Base-by-base conservation (phyloP, 2,329 filamentous ascomycete species). In the Aulographum hederae region DNA sequence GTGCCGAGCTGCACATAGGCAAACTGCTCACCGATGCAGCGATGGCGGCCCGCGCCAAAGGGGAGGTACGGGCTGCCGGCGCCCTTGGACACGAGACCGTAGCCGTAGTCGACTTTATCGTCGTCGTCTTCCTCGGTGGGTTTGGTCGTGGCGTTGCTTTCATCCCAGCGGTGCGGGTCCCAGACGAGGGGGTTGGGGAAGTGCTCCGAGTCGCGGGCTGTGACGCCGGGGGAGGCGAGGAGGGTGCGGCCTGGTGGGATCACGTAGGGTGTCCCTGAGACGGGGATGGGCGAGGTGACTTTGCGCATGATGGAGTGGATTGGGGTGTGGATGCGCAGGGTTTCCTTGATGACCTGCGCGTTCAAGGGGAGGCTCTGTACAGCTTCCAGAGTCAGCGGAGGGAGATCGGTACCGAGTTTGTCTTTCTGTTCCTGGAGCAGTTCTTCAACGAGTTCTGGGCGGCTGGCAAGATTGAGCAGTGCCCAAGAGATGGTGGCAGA, bases 11-110 rank as follows among this genome's bases (percentile, higher is more conserved):
- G 86, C 35, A 91, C 66, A 51, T 91, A 92, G 43, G 86, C 86
- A 53, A 94, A 95, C 48, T 93, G 82, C 64, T 95, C 86, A 41
- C 86, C 86, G 48, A 95, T 94, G 57, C 86, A 95, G 41, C 86
- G 68, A 57, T 95, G 86, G 42, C 86, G 67, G 26, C 86, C 86
- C 18, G 85, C 86, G 36, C 86, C 86, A 49, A 95, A 95, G 2
- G 86, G 86, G 30, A 95, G 69, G 53, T 94, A 95, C 1, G 86
- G 85, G 32, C 79, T 91, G 37, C 71, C 72, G 11, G 81, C 76
- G 34, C 86, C 86, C 64, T 94, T 93, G 65, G 73, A 85, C 42
- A 94, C 78, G 31, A 92, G 63, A 38, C 86, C 86, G 54, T 92
- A 94, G 20, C 86, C 86, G 51, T 94, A 94, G 52, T 94, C 86